A percentile compares a stretch with the other conserved stretches of the same genome.
phyloP scores from a whole-genome alignment of 257 asterid genomes.

The Fraxinus pennsylvanica region DNA sequence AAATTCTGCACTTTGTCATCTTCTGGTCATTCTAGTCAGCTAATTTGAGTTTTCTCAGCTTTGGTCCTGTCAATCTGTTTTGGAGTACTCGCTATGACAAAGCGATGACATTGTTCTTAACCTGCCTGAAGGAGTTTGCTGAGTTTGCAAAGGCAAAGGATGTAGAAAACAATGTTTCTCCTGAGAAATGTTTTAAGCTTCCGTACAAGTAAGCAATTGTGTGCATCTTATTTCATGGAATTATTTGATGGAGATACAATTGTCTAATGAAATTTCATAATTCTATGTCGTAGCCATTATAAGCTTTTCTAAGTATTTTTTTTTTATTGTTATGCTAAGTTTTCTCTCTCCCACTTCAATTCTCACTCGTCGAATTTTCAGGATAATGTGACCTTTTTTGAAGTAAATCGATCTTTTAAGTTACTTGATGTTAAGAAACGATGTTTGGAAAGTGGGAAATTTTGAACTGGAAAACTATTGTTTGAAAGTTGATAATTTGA shows the following conservation, averaged over 20 bases:
- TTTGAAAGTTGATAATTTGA: background rate
- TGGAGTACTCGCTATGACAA: constrained; percentile 99
- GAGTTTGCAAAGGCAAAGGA: constrained; percentile 92
- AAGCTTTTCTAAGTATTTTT: background rate
- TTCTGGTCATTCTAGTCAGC: constrained; percentile 4
- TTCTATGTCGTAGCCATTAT: background rate
- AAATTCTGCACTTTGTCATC: background rate
- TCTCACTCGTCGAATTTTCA: background rate
- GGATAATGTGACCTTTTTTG: background rate
- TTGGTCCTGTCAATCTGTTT: constrained; percentile 97
- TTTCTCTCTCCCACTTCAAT: background rate
- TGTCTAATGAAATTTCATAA: background rate
- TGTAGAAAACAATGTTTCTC: constrained; percentile 82
- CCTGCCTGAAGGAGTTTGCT: constrained; percentile 94
- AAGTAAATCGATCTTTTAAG: background rate
- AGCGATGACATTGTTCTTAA: constrained; percentile 90
- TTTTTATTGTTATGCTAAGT: background rate
- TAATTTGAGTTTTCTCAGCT: constrained; percentile 52
- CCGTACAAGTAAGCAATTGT: constrained; percentile 79
- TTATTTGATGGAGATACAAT: background rate
- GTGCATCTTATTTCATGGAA: background rate
- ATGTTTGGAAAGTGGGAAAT: background rate
- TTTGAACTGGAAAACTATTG: background rate
- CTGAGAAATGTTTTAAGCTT: constrained; percentile 85
- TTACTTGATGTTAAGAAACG: background rate